Percentiles rank a stretch among this genome's conserved stretches.
Evolutionary conservation across 345 rosid species (phyloP).

Genomic region (Kandelia obovata): DNA sequence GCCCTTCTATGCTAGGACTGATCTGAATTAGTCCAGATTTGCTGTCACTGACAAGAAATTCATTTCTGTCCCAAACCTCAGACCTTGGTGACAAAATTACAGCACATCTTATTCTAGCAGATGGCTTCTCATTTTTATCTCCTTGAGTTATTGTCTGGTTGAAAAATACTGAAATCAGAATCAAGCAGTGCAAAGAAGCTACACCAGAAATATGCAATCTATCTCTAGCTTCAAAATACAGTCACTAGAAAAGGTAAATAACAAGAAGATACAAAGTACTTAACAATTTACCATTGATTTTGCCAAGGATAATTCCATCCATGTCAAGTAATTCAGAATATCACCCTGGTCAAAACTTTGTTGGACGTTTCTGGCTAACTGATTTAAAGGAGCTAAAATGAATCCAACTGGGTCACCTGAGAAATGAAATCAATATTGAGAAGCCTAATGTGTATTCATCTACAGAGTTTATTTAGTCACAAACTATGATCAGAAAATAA

Average conservation of each 20-base stretch:
- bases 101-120: slow-evolving; percentile 72
- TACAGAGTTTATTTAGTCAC: neutral
- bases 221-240: too few relatives aligned
- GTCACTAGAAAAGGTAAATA: neutral
- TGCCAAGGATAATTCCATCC: slow-evolving; percentile 62
- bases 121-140: slow-evolving; percentile 30
- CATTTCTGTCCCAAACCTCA: slow-evolving; percentile 43
- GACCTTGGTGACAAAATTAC: slow-evolving; percentile 53
- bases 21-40: slow-evolving; percentile 86
- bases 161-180: slow-evolving; percentile 17
- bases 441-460: neutral
- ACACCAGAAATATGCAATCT: too few relatives aligned
- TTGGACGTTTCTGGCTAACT: slow-evolving; percentile 48
- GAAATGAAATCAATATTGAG: slow-evolving; percentile 16
- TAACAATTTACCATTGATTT: slow-evolving; percentile 42
- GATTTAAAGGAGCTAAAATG: slow-evolving; percentile 64
- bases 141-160: slow-evolving; percentile 45
- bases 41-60: slow-evolving; percentile 30
- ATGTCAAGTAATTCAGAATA: slow-evolving; percentile 48
- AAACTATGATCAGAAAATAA: neutral
- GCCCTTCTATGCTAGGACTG: slow-evolving; percentile 86
- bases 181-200: neutral
- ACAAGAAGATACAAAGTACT: neutral
- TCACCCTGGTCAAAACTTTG: slow-evolving; percentile 41
- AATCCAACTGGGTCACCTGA: slow-evolving; percentile 75